These are phyloP conservation scores for Coccinonectria pachysandricola DNA, from an alignment of 2,329 filamentous ascomycete genomes.

Conservation along the genomic window DNA sequence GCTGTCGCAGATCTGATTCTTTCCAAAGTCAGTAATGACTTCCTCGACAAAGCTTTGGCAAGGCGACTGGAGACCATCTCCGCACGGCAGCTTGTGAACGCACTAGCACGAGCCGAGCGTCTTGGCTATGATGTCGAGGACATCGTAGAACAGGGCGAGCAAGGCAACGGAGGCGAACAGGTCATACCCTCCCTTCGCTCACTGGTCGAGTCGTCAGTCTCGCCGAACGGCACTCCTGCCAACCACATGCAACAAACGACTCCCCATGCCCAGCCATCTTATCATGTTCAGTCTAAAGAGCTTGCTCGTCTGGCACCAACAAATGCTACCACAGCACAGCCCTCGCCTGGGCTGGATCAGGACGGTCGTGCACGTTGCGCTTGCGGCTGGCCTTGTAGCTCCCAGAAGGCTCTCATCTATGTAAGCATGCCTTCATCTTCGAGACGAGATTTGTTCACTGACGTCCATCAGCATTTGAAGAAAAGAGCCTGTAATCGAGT, in stretches of 20 bases:
- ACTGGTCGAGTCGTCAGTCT: too few relatives aligned
- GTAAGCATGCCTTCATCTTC: too few relatives aligned
- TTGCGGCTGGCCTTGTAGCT: conserved; percentile 28
- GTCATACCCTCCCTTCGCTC: conserved; percentile 25
- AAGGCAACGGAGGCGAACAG: conserved; percentile 21
- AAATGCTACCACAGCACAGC: background rate
- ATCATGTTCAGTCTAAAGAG: too few relatives aligned
- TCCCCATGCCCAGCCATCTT: too few relatives aligned
- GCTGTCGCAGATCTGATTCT: conserved; percentile 33
- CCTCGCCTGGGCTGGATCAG: conserved; percentile 1
- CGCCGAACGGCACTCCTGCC: too few relatives aligned
- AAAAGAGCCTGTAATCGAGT: conserved; percentile 17
- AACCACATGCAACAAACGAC: too few relatives aligned
- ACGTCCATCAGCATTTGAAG: conserved; percentile 18
- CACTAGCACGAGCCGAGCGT: conserved; percentile 44
- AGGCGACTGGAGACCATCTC: conserved; percentile 42
- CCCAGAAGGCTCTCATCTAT: conserved; percentile 18
- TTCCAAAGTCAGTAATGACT: conserved; percentile 34
- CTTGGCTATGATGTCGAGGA: conserved; percentile 45
- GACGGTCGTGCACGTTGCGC: conserved; percentile 17
- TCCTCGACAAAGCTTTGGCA: conserved; percentile 44
- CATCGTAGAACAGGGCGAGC: conserved; percentile 35
- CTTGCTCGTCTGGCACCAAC: too few relatives aligned
- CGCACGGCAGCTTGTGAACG: conserved; percentile 44
- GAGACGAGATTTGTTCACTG: conserved; percentile 5